Evolutionary conservation across 164 flowering plant species (phyloP), one percentile per base, ranked within the genome.

Genomic region (Warburgia ugandensis): DNA sequence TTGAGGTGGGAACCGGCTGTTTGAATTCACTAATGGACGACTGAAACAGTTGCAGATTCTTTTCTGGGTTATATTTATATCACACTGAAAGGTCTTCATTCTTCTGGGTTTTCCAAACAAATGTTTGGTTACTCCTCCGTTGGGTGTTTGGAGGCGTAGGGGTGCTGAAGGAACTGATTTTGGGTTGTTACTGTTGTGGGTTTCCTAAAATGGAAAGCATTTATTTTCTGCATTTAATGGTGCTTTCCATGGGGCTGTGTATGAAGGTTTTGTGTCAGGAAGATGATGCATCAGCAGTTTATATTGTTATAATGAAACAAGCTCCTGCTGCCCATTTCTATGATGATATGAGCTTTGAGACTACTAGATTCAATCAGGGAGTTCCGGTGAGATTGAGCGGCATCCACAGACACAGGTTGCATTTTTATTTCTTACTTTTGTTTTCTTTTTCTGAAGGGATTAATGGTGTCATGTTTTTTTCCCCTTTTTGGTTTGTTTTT

Each of bases 241-340:
- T 70, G 63, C 31, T 72, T 40, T 68, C 55, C 29, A 55, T 77
- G 70, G 78, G 67, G 50, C 25, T 69, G 45, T 56, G 72, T 47
- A 32, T 55, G 54, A 30, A 54, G 36, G 43, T 68, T 6, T 45
- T 59, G 8, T 70, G 80, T 62, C 75, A 79, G 68, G 54, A 55
- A 17, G 79, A 63, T 35, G 62, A 60, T 40, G 57, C 66, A 31
- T 77, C 58, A 16, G 79, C 75, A 52, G 75, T 87, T 27, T 84
- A 84, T 61, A 82, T 87, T 66, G 90, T 87, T 26, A 82, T 86
- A 55, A 68, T 87, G 45, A 84, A 68, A 45, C 80, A 87, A 69
- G 59, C 77, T 55, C 81, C 83, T 43, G 55, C 70, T 50, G 56
- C 57, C 52, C 81, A 72, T 63, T 55, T 56, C 64, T 35, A 54